phyloP scores from a whole-genome alignment of 495 filamentous ascomycete species.

The Xanthoparmelia taractica region DNA sequence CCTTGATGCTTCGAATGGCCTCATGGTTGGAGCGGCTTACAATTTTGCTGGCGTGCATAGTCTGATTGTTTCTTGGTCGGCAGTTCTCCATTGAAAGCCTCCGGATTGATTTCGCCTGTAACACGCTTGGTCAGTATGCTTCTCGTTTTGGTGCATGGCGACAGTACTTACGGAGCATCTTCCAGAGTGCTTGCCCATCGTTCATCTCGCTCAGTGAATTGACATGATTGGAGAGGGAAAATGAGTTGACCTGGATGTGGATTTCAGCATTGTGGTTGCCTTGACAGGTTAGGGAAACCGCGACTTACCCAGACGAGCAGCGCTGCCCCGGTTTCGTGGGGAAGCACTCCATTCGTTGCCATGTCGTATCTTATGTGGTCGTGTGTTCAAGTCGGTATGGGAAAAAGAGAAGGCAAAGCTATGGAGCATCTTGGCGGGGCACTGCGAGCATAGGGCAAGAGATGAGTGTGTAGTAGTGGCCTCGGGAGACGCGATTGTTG shows the following conservation, averaged over 20 bases:
- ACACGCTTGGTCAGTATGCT: conserved; percentile 14
- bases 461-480: not conserved
- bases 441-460: conserved; percentile 11
- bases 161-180: conserved; percentile 40
- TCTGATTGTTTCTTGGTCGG: conserved; percentile 48
- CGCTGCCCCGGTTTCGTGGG: conserved; percentile 32
- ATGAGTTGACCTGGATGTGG: conserved; percentile 40
- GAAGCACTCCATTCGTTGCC: conserved; percentile 19
- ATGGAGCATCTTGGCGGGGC: conserved; percentile 19
- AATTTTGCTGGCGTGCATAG: conserved; percentile 33
- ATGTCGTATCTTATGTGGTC: conserved; percentile 12
- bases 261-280: conserved; percentile 12
- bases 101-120: conserved; percentile 53
- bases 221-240: conserved; percentile 41
- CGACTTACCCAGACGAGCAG: conserved; percentile 48
- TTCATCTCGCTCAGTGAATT: conserved; percentile 54
- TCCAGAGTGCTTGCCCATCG: conserved; percentile 68
- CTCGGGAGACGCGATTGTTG: conserved; percentile 15
- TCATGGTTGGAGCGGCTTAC: conserved; percentile 19
- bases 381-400: conserved; percentile 3
- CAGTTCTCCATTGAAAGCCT: conserved; percentile 58
- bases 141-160: conserved; percentile 10
- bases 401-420: conserved; percentile 6
- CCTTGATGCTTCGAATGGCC: not conserved
- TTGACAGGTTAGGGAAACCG: conserved; percentile 6